Percentiles rank a stretch among this genome's conserved stretches.
phyloP scores from a whole-genome alignment of 495 filamentous ascomycete species.

The Xylaria cubensis region DNA sequence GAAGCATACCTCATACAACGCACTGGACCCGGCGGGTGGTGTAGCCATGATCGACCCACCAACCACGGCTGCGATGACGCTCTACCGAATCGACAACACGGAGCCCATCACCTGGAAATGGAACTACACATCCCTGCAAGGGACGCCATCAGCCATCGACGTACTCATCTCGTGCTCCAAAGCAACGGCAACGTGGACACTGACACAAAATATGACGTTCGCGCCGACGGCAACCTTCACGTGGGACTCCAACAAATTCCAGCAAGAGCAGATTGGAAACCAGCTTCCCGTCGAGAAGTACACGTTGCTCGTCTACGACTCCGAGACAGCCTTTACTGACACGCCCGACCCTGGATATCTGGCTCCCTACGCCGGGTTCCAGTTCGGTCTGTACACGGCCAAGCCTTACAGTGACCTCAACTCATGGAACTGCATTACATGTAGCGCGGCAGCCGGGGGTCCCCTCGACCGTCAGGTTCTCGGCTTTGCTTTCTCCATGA shows the following conservation, averaged over 20 bases:
- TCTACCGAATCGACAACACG: constrained; percentile 87
- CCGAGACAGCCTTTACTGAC: constrained; percentile 65
- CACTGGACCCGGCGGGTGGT: constrained; percentile 70
- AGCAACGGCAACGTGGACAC: constrained; percentile 52
- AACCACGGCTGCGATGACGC: constrained; percentile 62
- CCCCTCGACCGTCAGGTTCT: constrained; percentile 69
- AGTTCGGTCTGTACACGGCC: constrained; percentile 83
- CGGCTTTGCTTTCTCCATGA: constrained; percentile 77
- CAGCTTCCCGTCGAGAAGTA: constrained; percentile 77
- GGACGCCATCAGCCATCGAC: constrained; percentile 79
- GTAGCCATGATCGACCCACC: constrained; percentile 83
- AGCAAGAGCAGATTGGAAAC: constrained; percentile 61
- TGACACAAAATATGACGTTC: constrained; percentile 62
- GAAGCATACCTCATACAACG: constrained; percentile 60
- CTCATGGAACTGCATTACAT: constrained; percentile 71
- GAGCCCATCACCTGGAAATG: constrained; percentile 85
- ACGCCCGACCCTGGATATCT: constrained; percentile 76
- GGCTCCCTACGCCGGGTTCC: constrained; percentile 63
- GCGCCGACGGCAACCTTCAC: constrained; percentile 51
- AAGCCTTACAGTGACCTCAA: constrained; percentile 67
- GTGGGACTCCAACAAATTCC: constrained; percentile 83
- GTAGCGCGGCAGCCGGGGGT: constrained; percentile 70
- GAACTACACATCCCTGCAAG: constrained; percentile 91
- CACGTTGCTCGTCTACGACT: constrained; percentile 84
- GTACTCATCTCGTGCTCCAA: constrained; percentile 77